These are phyloP conservation scores for Citeromyces nyonsensis DNA, from an alignment of 805 yeast genomes.

Conservation along the genomic window DNA sequence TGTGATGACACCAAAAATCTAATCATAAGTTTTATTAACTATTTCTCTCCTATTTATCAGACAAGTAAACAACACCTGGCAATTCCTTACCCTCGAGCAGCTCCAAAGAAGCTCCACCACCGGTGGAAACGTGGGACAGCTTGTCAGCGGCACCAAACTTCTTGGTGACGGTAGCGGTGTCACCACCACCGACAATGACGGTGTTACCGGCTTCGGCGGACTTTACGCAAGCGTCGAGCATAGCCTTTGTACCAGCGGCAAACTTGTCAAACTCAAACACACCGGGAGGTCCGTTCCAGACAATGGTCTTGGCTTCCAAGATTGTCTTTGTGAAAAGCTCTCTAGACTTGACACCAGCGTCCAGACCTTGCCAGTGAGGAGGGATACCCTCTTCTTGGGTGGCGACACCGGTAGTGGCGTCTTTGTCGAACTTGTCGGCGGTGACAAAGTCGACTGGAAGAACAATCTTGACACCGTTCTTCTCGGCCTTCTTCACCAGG, in stretches of 20 bases:
- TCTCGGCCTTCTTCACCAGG: constrained; percentile 91
- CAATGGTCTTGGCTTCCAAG: constrained; percentile 89
- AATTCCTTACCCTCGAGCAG: constrained; percentile 96
- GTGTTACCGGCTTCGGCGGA: constrained; percentile 82
- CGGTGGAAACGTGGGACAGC: constrained; percentile 96
- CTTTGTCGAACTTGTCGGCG: constrained; percentile 87
- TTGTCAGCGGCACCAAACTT: constrained; percentile 94
- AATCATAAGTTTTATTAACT: not conserved
- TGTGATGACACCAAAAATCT: not conserved
- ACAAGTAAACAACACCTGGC: constrained; percentile 93
- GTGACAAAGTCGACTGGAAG: constrained; percentile 93
- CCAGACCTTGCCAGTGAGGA: constrained; percentile 91
- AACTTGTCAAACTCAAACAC: constrained; percentile 94
- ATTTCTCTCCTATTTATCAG: constrained; percentile 35
- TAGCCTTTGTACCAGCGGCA: constrained; percentile 80
- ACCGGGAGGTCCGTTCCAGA: constrained; percentile 99
- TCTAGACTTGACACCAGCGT: constrained; percentile 83
- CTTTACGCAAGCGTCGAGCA: constrained; percentile 78
- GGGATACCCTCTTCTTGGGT: constrained; percentile 88
- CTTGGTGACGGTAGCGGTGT: constrained; percentile 98
- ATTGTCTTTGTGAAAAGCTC: constrained; percentile 71
- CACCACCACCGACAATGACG: constrained; percentile 98
- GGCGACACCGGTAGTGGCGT: constrained; percentile 76
- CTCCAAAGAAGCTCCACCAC: constrained; percentile 99
- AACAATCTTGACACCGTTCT: constrained; percentile 84